Percentiles rank a stretch among this genome's conserved stretches.
Evolutionary conservation across 2,329 filamentous ascomycete species (phyloP).

Genomic region (Aspergillus sp.): DNA sequence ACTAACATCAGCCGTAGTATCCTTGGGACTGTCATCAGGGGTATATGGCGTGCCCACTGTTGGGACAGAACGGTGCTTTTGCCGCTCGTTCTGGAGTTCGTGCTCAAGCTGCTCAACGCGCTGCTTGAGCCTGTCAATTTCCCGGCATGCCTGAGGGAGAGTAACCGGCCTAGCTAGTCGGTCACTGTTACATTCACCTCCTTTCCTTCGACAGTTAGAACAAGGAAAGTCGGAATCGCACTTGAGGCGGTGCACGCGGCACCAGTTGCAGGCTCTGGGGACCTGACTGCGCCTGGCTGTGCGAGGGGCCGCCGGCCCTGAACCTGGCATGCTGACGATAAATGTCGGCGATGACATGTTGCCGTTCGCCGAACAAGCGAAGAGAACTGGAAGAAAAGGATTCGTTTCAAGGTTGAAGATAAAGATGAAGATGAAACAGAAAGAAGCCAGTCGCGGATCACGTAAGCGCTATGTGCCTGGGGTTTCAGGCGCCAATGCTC

Average conservation of each 20-base stretch:
- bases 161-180: not conserved
- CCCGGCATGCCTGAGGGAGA: constrained; percentile 12
- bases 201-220: constrained; percentile 22
- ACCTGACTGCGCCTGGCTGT: constrained; percentile 17
- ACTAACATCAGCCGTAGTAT: constrained; percentile 12
- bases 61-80: not conserved
- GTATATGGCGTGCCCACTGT: not conserved
- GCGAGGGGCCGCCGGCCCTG: too few relatives aligned
- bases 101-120: constrained; percentile 33
- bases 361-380: too few relatives aligned
- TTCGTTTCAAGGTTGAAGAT: too few relatives aligned
- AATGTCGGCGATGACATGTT: too few relatives aligned
- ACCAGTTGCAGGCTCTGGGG: constrained; percentile 28
- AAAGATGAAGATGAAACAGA: too few relatives aligned
- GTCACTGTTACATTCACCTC: constrained; percentile 21
- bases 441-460: too few relatives aligned
- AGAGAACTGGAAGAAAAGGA: too few relatives aligned
- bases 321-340: too few relatives aligned
- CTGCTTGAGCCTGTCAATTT: constrained; percentile 33
- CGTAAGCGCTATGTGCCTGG: too few relatives aligned
- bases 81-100: constrained; percentile 29
- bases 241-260: constrained; percentile 27
- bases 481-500: accelerated
- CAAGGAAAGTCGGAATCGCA: constrained; percentile 28
- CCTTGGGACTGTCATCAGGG: constrained; percentile 9